phyloP scores from a whole-genome alignment of 306 rosid species.

The Prunus dulcis region DNA sequence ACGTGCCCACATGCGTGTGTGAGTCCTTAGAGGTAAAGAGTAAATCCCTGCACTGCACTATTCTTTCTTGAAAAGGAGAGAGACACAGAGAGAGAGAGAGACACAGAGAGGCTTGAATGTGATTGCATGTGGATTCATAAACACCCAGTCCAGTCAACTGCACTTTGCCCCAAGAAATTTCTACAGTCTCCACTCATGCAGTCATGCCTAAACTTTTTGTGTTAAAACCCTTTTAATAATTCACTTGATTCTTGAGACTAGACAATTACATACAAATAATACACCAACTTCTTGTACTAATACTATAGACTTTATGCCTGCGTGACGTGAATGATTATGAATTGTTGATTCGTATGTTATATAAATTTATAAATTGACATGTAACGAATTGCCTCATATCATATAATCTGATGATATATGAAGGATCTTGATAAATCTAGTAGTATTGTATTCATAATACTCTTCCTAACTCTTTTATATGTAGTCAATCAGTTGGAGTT shows the following conservation, averaged over 20 bases:
- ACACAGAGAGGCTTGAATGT: slow-evolving; percentile 28
- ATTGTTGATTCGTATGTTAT: too few relatives aligned
- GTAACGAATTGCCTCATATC: accelerated
- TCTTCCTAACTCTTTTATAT: not conserved
- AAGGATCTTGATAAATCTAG: not conserved
- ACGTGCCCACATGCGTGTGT: slow-evolving; percentile 68
- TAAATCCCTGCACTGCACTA: slow-evolving; percentile 22
- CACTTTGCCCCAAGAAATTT: slow-evolving; percentile 48
- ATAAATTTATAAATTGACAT: too few relatives aligned
- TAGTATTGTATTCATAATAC: not conserved
- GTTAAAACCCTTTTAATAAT: slow-evolving; percentile 2
- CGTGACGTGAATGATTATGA: too few relatives aligned
- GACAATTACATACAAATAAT: slow-evolving; percentile 2
- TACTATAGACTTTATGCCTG: too few relatives aligned
- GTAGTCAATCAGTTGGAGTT: not conserved
- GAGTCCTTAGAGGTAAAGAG: slow-evolving; percentile 35
- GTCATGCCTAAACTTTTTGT: not conserved
- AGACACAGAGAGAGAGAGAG: not conserved
- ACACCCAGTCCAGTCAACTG: slow-evolving; percentile 52
- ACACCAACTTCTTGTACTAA: not conserved
- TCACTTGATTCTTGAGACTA: slow-evolving; percentile 2
- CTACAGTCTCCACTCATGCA: slow-evolving; percentile 28
- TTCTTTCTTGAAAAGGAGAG: slow-evolving; percentile 44
- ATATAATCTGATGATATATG: accelerated
- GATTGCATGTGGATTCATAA: slow-evolving; percentile 65